Evolutionary conservation across 805 yeast species (phyloP).

Genomic region (Myxozyma sirexii): DNA sequence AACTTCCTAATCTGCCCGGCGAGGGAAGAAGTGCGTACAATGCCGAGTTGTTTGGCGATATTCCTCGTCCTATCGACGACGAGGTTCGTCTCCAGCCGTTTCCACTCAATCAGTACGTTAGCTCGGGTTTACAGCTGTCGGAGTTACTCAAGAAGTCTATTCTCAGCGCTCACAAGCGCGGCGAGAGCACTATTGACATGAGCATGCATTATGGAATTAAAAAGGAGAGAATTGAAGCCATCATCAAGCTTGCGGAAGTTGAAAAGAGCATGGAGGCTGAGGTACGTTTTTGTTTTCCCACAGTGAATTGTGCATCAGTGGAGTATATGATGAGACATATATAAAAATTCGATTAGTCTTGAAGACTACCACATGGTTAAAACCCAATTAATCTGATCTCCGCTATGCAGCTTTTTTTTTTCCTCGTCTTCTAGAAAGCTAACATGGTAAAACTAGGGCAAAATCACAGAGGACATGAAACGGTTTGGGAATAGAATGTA

Average conservation of each 20-base stretch:
- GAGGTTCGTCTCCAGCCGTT: conserved; percentile 61
- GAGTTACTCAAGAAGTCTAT: conserved; percentile 63
- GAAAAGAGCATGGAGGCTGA: conserved; percentile 63
- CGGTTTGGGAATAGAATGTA: conserved; percentile 65
- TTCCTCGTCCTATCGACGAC: neutral
- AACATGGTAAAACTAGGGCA: conserved; percentile 44
- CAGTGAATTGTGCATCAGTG: conserved; percentile 13
- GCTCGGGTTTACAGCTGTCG: conserved; percentile 65
- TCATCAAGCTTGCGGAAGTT: conserved; percentile 64
- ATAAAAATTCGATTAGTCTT: conserved; percentile 70
- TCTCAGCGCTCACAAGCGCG: conserved; percentile 55
- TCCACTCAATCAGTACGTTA: conserved; percentile 70
- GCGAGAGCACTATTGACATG: conserved; percentile 67
- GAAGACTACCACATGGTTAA: conserved; percentile 67
- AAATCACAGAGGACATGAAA: conserved; percentile 57
- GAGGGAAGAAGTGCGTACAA: neutral
- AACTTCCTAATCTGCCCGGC: conserved; percentile 9
- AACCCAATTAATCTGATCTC: conserved; percentile 40
- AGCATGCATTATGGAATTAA: conserved; percentile 79
- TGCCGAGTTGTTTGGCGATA: neutral
- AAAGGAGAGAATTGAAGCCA: conserved; percentile 87
- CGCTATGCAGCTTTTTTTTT: neutral
- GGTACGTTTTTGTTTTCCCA: conserved; percentile 51
- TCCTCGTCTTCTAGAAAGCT: neutral
- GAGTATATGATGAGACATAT: conserved; percentile 51